These are phyloP conservation scores for Globisporangium paroecandrum DNA, from an alignment of 352 stramenopile species.

Conservation along the genomic window DNA sequence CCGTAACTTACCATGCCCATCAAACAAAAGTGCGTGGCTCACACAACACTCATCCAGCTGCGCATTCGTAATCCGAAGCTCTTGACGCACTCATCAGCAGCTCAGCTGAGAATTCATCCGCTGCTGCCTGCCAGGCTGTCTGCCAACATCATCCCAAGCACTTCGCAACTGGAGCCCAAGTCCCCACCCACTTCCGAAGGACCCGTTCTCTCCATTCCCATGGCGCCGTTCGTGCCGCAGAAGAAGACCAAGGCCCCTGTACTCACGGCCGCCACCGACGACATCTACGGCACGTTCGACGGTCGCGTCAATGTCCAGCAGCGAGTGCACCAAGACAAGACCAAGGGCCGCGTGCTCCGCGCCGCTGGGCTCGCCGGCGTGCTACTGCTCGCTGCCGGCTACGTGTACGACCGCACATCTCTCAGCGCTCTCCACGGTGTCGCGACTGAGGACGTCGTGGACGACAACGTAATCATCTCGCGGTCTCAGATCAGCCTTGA, in stretches of 20 bases:
- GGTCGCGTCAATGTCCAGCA: background rate
- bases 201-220: background rate
- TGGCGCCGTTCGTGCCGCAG: conserved; percentile 3
- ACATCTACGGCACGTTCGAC: conserved; percentile 13
- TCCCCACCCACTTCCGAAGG: background rate
- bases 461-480: conserved; percentile 5
- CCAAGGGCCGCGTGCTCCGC: conserved; percentile 9
- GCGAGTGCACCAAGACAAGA: background rate
- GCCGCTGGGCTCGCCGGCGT: conserved; percentile 6
- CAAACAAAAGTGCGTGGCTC: background rate
- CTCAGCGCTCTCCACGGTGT: background rate
- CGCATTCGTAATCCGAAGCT: background rate
- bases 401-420: background rate
- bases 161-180: conserved; percentile 6
- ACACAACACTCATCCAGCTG: background rate
- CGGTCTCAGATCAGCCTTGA: background rate
- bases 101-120: background rate
- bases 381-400: conserved; percentile 11
- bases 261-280: background rate
- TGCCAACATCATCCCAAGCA: background rate
- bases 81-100: conserved; percentile 1
- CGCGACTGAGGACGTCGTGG: background rate
- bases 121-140: background rate
- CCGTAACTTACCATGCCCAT: background rate
- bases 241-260: conserved; percentile 2